Evolutionary conservation across 345 rosid species (phyloP), one percentile per base, ranked within the genome.

Genomic region (Boechera divaricarpa): DNA sequence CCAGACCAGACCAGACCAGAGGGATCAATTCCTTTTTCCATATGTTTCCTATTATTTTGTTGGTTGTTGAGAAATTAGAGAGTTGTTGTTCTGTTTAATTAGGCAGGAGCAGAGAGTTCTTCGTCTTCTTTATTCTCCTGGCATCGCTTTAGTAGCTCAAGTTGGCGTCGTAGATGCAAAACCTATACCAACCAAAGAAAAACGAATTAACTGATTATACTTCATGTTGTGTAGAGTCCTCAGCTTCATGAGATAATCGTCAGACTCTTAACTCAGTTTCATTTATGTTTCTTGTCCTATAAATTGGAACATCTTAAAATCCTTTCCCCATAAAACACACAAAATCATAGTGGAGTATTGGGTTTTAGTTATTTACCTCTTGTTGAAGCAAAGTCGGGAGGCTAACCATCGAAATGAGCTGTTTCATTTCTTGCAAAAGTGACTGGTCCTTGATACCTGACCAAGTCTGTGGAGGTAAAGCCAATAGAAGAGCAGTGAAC

Each of bases 391-490:
- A 66, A 70, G 79, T 65, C 15, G 96, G 98, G 77, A 91, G 90
- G 68, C 72, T 85, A 53, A 78, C 79, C 12, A 77, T 79, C 10
- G 85, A 79, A 57, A 87, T 84, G 73, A 92, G 96, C 72, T 78
- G 65, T 44, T 39, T 7, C n/a, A 89, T 82, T 77, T 89, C 85
- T 79, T 55, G 74, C 61, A 78, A 36, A 72, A 92, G 97, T 67
- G 85, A 77, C 76, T 78, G 81, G 42, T 88, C 88, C 81, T 80
- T 85, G 67, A 95, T 88, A 29, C 89, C 87, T 66, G 77, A 79
- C 98, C 97, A 92, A 29, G 96, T 89, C 49, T 86, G 82, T 13
- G 85, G 84, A 49, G 98, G 97, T 82, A 95, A 80, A n/a, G 99
- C 92, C 66, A 95, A 67, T n/a, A 92, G 29, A 66, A 95, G 96